These are phyloP conservation scores for Rhynchosporium secalis DNA, from an alignment of 2,329 filamentous ascomycete species.

Conservation along the genomic window DNA sequence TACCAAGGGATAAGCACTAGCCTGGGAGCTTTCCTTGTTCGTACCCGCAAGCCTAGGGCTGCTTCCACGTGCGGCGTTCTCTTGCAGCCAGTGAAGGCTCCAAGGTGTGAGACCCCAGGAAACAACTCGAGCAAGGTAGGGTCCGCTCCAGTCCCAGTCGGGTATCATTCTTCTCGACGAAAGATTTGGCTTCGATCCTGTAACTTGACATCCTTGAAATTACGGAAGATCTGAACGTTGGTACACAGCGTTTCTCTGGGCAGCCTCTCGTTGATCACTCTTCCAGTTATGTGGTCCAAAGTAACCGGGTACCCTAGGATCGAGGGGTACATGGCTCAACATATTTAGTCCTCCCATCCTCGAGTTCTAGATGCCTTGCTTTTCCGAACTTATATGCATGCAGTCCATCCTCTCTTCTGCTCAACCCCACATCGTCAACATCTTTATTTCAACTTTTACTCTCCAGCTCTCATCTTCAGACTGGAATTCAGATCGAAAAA, in stretches of 20 bases:
- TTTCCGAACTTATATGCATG: constrained; percentile 26
- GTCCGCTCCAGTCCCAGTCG: constrained; percentile 4
- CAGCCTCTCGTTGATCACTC: constrained; percentile 9
- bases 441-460: background rate
- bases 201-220: background rate
- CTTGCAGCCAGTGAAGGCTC: constrained; percentile 19
- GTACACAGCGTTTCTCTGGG: constrained; percentile 9
- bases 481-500: background rate
- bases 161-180: background rate
- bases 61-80: constrained; percentile 23
- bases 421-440: constrained; percentile 21
- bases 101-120: background rate
- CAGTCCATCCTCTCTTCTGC: constrained; percentile 11
- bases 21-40: constrained; percentile 10
- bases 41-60: constrained; percentile 8
- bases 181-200: constrained; percentile 5
- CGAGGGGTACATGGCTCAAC: constrained; percentile 34
- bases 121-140: background rate
- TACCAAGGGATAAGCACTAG: constrained; percentile 4
- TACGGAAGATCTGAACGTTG: background rate
- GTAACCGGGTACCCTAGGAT: constrained; percentile 32
- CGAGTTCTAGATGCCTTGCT: constrained; percentile 16
- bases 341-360: constrained; percentile 32
- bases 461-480: background rate
- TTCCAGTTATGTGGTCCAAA: constrained; percentile 27